Conservation (phyloP, 169 alveolate genomes). For the Plasmodium coatneyi region DNA sequence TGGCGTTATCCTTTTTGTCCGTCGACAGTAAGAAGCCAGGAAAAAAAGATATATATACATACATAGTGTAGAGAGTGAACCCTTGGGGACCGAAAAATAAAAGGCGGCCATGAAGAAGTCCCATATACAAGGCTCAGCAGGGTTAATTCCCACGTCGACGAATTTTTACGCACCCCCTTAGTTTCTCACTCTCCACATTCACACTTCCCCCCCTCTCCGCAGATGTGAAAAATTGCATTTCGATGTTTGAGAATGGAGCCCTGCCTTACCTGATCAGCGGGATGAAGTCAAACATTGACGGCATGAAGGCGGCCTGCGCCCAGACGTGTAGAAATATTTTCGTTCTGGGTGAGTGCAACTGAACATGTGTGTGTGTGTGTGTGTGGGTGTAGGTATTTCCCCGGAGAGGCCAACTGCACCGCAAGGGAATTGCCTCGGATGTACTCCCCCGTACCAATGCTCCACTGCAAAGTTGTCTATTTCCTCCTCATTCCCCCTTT, state of each 20-base stretch:
- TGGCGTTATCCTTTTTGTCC: conserved; percentile 92
- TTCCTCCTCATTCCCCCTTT: neutral
- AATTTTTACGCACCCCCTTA: neutral
- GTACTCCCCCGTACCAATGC: neutral
- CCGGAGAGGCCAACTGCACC: neutral
- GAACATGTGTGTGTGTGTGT: neutral
- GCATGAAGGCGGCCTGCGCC: conserved; percentile 93
- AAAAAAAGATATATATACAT: neutral
- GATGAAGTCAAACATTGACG: conserved; percentile 89
- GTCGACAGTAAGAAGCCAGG: conserved; percentile 84
- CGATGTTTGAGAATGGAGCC: conserved; percentile 91
- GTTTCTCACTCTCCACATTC: neutral
- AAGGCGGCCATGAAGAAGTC: neutral
- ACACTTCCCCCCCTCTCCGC: neutral
- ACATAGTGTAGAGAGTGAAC: neutral
- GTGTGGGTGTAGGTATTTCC: neutral
- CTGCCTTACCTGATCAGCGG: conserved; percentile 88
- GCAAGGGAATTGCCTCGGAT: neutral
- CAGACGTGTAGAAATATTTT: conserved; percentile 92
- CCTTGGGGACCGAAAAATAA: neutral
- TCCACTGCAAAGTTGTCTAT: neutral
- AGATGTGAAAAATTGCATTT: conserved; percentile 88
- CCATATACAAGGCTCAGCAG: neutral
- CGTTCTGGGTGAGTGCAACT: conserved; percentile 81
- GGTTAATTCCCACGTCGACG: neutral